These are phyloP conservation scores for Lactifluus volemus DNA, from an alignment of 768 basidiomycete genomes.

Conservation along the genomic window DNA sequence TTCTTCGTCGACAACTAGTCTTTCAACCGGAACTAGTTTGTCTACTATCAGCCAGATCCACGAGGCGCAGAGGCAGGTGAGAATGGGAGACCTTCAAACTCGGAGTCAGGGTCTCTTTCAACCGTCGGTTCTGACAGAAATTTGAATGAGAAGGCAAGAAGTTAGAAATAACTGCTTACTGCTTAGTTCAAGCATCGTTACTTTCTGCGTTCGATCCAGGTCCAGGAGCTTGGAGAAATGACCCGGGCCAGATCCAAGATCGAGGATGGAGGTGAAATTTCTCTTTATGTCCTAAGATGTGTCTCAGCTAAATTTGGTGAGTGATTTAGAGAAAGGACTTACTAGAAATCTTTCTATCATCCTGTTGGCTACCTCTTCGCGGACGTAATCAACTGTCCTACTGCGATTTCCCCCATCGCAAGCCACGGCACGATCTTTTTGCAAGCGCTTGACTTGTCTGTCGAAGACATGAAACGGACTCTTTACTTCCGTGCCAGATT, in stretches of 20 bases:
- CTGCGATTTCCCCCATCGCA: slow-evolving; percentile 51
- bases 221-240: slow-evolving; percentile 84
- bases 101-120: slow-evolving; percentile 64
- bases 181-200: slow-evolving; percentile 81
- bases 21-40: slow-evolving; percentile 61
- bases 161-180: slow-evolving; percentile 35
- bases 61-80: neutral
- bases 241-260: slow-evolving; percentile 86
- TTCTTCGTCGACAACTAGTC: slow-evolving; percentile 82
- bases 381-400: slow-evolving; percentile 81
- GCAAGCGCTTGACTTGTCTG: slow-evolving; percentile 62
- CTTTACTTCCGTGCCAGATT: slow-evolving; percentile 37
- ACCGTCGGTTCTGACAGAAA: slow-evolving; percentile 51
- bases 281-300: slow-evolving; percentile 79
- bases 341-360: slow-evolving; percentile 89
- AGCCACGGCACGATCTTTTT: slow-evolving; percentile 65
- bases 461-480: slow-evolving; percentile 85
- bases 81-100: slow-evolving; percentile 61
- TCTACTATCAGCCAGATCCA: neutral
- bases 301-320: slow-evolving; percentile 6
- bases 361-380: slow-evolving; percentile 82
- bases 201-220: slow-evolving; percentile 53
- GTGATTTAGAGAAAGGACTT: slow-evolving; percentile 19
- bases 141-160: slow-evolving; percentile 1
- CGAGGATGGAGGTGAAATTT: slow-evolving; percentile 69